Evolutionary conservation across 257 asterid genomes (phyloP), one percentile per base, ranked within the genome.

Genomic region (Catharanthus roseus): DNA sequence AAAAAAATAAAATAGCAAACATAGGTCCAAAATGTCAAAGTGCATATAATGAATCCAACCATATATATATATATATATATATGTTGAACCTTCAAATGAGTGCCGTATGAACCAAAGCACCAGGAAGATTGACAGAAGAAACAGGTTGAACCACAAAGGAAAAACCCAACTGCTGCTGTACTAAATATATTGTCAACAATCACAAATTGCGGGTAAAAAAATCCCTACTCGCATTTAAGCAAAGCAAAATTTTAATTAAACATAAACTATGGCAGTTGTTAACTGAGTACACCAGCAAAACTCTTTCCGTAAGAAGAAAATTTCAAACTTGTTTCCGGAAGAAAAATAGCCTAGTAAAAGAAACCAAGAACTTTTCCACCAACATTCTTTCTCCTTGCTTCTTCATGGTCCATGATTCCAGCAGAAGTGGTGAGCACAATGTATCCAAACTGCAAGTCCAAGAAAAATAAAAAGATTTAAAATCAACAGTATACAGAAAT

Each of bases 371-470:
- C 84, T 76, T 80, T 80, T 23, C 84, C 84, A 33, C 84, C 84
- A 16, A 57, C 81, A 57, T 70, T 80, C 49, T 80, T 80, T 68
- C 84, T 80, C 73, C 84, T 80, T 8, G 84, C 84, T 71, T 80
- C 84, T 69, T 80, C 84, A 4, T 80, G 84, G 53, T 80, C 84
- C 84, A 80, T 80, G 72, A 80, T 80, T 67, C 84, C 81, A 65
- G 84, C 84, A 57, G 84, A 80, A 29, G 84, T 80, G 5, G 84
- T 76, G 63, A 80, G 77, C 33, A 77, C 79, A 65, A 80, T 80
- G 69, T 69, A 80, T 1, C 81, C 81, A 69, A 80, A 76, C 84
- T 80, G 81, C 74, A 77, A 38, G 69, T 3, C 8, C 39, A 18
- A 24, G 7, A 44, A 21, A 41, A 19, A 24, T 4, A 41, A 26